These are phyloP conservation scores for Suillus spraguei DNA, from an alignment of 768 basidiomycete species.

Conservation along the genomic window DNA sequence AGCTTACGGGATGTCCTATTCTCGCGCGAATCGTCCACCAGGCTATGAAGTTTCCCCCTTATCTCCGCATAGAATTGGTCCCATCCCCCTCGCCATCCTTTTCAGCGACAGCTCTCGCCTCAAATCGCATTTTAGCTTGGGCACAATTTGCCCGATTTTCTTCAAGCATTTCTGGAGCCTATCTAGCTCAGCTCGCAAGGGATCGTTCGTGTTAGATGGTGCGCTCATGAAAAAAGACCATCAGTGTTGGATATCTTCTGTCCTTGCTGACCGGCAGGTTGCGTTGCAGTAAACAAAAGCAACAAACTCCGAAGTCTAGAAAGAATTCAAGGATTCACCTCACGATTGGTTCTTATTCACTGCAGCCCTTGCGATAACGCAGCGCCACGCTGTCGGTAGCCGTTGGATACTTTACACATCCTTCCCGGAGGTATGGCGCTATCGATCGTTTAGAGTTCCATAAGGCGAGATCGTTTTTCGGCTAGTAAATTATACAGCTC, in stretches of 20 bases:
- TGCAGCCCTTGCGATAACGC: not conserved
- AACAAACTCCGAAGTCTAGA: not conserved
- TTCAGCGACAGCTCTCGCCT: not conserved
- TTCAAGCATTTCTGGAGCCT: constrained; percentile 5
- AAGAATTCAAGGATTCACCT: not conserved
- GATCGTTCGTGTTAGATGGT: not conserved
- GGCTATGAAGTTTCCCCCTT: constrained; percentile 1
- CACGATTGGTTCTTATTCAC: not conserved
- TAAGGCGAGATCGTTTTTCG: not conserved
- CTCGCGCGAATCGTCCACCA: constrained; percentile 1
- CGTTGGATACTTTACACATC: not conserved
- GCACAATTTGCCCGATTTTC: constrained; percentile 9
- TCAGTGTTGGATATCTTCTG: not conserved
- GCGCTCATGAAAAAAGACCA: not conserved
- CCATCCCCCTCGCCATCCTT: not conserved
- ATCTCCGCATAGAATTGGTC: constrained; percentile 3
- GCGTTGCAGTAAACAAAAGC: not conserved
- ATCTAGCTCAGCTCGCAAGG: constrained; percentile 1
- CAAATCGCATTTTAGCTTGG: constrained; percentile 2
- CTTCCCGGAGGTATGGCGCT: not conserved
- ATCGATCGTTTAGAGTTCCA: constrained; percentile 4
- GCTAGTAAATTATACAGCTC: not conserved
- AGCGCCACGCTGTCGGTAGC: not conserved
- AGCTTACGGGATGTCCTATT: constrained; percentile 2
- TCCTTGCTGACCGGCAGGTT: not conserved